Base-by-base conservation (phyloP, 371 early-diverging fungal genomes). In the Capillidium heterosporum region DNA sequence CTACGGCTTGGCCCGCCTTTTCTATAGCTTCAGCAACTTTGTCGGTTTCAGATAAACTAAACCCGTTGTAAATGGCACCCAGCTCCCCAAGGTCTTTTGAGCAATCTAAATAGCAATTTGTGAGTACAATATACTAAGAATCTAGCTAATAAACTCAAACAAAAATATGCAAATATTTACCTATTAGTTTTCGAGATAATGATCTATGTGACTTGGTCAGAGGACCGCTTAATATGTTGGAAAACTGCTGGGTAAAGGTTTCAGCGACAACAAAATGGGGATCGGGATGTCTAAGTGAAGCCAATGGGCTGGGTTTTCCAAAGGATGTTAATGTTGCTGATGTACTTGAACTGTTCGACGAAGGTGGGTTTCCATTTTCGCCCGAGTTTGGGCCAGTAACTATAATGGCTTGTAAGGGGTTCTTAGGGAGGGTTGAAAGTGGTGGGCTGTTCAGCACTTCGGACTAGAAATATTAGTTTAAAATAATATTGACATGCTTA, bases 31-130 rank as follows among this genome's bases (percentile, higher is more conserved):
- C 80, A 2, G 89, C 77, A 13, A 94, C 69, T n/a, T 65, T 63
- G 3, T 73, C 71, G 13, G 60, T 77, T 35, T 93, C 95, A 57
- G 77, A 78, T 50, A 95, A 75, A 55, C 94, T 92, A 67, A 94
- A 91, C 24, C 85, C 91, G 60, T 95, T 95, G 66, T 91, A 89
- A 0, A 81, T 72, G 4, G 89, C 90, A 0, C 95, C 95, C n/a
- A 95, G 72, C 58, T 93, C 94, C 13, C 87, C 75, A 62, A 85
- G 85, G 58, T 86, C 84, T 29, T 71, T 69, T 0, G 88, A 77
- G 26, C 86, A 61, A 51, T 71, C 72, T 71, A 59, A 53, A 54
- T 10, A 13, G 23, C 13, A 35, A 7, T 35, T 35, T 35, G 4
- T 7, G 35, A 35, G 13, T 7, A 35, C 35, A 35, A 35, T 35